Evolutionary conservation across 140 eudicot species (phyloP).

Genomic region (Oenanthe javanica): DNA sequence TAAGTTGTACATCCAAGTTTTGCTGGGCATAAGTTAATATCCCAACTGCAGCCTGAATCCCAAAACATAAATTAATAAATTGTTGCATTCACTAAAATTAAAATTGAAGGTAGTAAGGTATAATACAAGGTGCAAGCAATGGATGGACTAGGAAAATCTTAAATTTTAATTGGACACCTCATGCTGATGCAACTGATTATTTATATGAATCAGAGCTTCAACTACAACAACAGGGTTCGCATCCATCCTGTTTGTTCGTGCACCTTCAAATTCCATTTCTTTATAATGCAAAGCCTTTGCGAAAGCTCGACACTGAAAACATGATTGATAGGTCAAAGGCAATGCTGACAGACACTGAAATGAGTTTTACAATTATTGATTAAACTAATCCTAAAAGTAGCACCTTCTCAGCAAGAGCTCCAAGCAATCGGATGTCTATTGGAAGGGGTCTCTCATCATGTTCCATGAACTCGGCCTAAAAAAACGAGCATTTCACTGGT

Average conservation of each 20-base stretch:
- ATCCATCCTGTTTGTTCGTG: constrained; percentile 87
- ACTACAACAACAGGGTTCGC: constrained; percentile 98
- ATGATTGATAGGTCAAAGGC: constrained; percentile 13
- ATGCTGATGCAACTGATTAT: constrained; percentile 95
- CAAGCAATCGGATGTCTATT: constrained; percentile 93
- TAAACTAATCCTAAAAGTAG: constrained; percentile 7
- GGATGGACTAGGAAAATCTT: neutral
- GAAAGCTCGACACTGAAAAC: constrained; percentile 91
- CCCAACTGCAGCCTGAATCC: constrained; percentile 89
- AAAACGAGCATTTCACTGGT: constrained; percentile 14
- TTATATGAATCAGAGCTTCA: constrained; percentile 95
- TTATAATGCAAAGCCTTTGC: constrained; percentile 99
- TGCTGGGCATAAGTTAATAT: constrained; percentile 95
- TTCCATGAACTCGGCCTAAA: constrained; percentile 97
- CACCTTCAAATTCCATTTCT: constrained; percentile 99
- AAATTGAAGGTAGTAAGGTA: neutral
- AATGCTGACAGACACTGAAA: neutral
- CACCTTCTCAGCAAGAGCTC: constrained; percentile 99
- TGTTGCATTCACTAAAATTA: neutral
- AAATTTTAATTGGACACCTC: constrained; percentile 49
- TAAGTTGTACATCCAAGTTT: constrained; percentile 82
- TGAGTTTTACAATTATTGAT: neutral
- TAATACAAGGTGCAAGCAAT: neutral
- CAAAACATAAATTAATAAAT: constrained; percentile 12
- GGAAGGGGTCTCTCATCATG: constrained; percentile 98